These are phyloP conservation scores for Przewalskia tangutica DNA, from an alignment of 257 asterid genomes.

Conservation along the genomic window DNA sequence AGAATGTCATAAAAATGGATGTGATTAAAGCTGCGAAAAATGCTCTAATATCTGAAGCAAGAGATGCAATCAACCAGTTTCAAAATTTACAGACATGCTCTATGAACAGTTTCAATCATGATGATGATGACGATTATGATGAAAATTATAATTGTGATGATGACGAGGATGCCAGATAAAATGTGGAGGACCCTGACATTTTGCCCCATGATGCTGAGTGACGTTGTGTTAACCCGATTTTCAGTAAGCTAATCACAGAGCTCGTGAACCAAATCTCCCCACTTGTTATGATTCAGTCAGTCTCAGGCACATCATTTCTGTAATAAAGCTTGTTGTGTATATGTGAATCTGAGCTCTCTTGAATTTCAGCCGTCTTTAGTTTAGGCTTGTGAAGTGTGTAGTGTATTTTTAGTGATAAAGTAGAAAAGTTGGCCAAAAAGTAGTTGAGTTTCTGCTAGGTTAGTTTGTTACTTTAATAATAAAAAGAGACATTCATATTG, in stretches of 20 bases:
- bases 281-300: background rate
- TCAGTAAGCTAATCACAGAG: background rate
- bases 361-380: background rate
- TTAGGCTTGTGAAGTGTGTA: background rate
- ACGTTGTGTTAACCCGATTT: background rate
- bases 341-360: background rate
- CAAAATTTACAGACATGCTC: conserved; percentile 22
- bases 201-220: background rate
- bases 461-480: background rate
- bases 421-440: background rate
- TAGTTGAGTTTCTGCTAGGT: background rate
- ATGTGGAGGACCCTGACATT: background rate
- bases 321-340: background rate
- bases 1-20: conserved; percentile 14
- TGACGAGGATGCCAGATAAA: background rate
- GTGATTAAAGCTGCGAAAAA: conserved; percentile 50
- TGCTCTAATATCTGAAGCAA: conserved; percentile 55
- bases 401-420: background rate
- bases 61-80: conserved; percentile 42
- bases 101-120: conserved; percentile 1
- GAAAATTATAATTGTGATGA: conserved; percentile 27
- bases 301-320: background rate
- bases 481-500: background rate
- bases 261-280: background rate
- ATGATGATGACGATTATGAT: conserved; percentile 13